Percentiles rank a stretch among this genome's conserved stretches.
Conservation (phyloP, 2,329 filamentous ascomycete species). For the Chlorencoelia australis region DNA sequence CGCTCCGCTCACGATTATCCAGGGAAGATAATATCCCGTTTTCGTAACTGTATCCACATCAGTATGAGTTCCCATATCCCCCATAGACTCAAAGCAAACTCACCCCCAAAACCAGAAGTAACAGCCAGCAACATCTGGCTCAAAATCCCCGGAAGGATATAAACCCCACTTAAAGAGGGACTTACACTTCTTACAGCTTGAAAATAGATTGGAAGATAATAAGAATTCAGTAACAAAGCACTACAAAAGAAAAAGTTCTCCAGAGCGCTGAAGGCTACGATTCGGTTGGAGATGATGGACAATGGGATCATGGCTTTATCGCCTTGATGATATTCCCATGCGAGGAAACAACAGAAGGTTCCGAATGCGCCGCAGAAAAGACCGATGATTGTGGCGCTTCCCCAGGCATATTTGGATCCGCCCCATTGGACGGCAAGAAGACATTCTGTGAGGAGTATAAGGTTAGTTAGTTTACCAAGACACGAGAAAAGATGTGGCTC, state of each 20-base stretch:
- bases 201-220: conserved; percentile 40
- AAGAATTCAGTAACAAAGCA: conserved; percentile 22
- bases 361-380: conserved; percentile 12
- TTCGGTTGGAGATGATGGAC: conserved; percentile 10
- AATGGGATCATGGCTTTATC: conserved; percentile 20
- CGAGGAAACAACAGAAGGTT: conserved; percentile 15
- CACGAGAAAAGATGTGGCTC: no score
- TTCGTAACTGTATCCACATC: conserved; percentile 10
- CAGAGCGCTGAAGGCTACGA: conserved; percentile 5
- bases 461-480: no score
- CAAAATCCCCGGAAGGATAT: conserved; percentile 32
- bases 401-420: conserved; percentile 25
- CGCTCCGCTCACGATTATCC: conserved; percentile 21
- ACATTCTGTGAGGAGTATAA: conserved; percentile 26
- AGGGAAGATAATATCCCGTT: conserved; percentile 29
- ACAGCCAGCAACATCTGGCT: conserved; percentile 9
- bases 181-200: conserved; percentile 33
- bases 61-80: no score
- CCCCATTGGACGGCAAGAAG: conserved; percentile 27
- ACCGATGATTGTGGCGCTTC: conserved; percentile 13
- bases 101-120: background rate
- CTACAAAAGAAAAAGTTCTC: background rate
- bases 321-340: conserved; percentile 16
- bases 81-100: no score
- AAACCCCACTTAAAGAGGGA: conserved; percentile 30